Evolutionary conservation across 2,329 filamentous ascomycete genomes (phyloP).

Genomic region (Stachybotrys elegans): DNA sequence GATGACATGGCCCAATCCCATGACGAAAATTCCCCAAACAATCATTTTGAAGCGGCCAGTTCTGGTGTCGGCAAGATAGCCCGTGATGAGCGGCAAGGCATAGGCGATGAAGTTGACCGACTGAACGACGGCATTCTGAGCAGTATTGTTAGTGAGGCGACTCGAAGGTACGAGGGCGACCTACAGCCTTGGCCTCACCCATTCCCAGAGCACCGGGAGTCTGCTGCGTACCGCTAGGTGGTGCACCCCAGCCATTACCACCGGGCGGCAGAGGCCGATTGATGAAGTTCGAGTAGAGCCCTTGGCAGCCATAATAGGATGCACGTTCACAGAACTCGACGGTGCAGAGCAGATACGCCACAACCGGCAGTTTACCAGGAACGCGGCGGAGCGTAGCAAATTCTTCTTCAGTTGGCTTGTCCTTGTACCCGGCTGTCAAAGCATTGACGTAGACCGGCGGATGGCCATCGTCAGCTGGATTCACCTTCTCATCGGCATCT

Average conservation of each 20-base stretch:
- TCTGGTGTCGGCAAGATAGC: constrained; percentile 60
- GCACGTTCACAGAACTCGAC: constrained; percentile 58
- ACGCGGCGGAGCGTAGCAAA: constrained; percentile 46
- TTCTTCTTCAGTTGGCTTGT: constrained; percentile 49
- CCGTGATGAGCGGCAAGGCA: constrained; percentile 48
- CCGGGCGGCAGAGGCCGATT: constrained; percentile 52
- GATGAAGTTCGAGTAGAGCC: constrained; percentile 54
- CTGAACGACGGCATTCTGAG: constrained; percentile 25
- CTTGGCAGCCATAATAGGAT: constrained; percentile 54
- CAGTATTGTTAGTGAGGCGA: constrained; percentile 37
- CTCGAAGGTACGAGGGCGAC: background rate
- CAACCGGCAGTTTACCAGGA: constrained; percentile 32
- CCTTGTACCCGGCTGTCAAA: constrained; percentile 21
- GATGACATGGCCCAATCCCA: constrained; percentile 64
- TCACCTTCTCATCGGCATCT: background rate
- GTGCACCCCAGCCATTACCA: constrained; percentile 41
- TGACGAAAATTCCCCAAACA: constrained; percentile 61
- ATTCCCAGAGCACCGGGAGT: constrained; percentile 56
- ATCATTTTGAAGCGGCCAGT: constrained; percentile 69
- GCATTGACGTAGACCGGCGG: constrained; percentile 7
- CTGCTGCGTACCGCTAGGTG: constrained; percentile 31
- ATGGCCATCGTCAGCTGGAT: background rate
- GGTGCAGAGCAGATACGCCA: constrained; percentile 51
- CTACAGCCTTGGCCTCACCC: constrained; percentile 29
- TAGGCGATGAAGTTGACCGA: constrained; percentile 55